Conservation (phyloP, 768 basidiomycete genomes). For the Jaapia argillacea region DNA sequence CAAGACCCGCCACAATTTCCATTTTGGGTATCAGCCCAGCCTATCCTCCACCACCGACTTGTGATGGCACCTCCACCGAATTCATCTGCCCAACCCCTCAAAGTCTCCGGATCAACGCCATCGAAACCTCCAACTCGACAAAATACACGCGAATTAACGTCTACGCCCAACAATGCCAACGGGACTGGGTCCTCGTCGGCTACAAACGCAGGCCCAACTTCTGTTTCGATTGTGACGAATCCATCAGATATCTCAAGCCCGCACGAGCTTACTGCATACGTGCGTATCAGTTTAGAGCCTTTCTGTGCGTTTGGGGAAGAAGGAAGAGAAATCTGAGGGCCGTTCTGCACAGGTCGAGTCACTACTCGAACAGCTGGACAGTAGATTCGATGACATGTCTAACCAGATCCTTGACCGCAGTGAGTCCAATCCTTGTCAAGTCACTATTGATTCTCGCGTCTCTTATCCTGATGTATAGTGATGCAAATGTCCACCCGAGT, state of each 20-base stretch:
- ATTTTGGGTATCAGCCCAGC: too few relatives aligned
- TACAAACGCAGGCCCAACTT: too few relatives aligned
- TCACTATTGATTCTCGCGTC: constrained; percentile 3
- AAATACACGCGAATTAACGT: too few relatives aligned
- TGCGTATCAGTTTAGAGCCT: constrained; percentile 29
- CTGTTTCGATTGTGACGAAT: constrained; percentile 1
- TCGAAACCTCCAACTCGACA: not conserved
- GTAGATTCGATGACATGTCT: constrained; percentile 91
- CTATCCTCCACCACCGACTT: too few relatives aligned
- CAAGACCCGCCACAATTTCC: too few relatives aligned
- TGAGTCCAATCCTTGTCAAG: constrained; percentile 25
- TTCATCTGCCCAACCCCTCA: not conserved
- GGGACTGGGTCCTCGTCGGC: too few relatives aligned
- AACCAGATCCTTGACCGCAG: constrained; percentile 78
- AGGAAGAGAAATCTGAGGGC: not conserved
- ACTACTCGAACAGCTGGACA: constrained; percentile 78
- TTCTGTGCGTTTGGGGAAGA: not conserved
- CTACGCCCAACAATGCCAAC: too few relatives aligned
- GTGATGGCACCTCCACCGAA: too few relatives aligned
- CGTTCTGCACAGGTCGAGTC: constrained; percentile 94
- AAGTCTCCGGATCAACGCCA: not conserved
- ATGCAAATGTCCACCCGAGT: constrained; percentile 87
- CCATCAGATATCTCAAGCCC: constrained; percentile 78
- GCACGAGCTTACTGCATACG: constrained; percentile 90
- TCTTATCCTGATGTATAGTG: constrained; percentile 41